Evolutionary conservation across 352 stramenopile genomes (phyloP).

Genomic region (Pythium apleroticum): DNA sequence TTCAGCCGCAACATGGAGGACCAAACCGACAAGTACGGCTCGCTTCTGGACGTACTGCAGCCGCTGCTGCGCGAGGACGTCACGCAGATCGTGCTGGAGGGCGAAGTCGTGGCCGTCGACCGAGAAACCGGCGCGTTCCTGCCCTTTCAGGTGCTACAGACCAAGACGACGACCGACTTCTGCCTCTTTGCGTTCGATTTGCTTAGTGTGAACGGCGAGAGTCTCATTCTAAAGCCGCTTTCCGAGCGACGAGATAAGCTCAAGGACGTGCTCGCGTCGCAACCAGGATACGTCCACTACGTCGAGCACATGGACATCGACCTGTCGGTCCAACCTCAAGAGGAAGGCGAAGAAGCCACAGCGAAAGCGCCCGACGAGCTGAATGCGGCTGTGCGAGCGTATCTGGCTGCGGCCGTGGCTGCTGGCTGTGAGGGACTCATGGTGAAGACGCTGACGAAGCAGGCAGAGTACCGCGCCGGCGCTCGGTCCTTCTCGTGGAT

Average conservation of each 20-base stretch:
- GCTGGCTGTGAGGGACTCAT: constrained; percentile 81
- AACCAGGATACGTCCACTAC: constrained; percentile 55
- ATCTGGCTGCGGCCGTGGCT: constrained; percentile 49
- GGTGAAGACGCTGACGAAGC: constrained; percentile 58
- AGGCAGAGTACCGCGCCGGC: constrained; percentile 64
- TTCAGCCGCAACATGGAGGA: constrained; percentile 88
- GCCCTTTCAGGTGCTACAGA: constrained; percentile 81
- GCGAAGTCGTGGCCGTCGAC: constrained; percentile 75
- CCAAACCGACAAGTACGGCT: constrained; percentile 65
- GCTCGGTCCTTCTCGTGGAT: constrained; percentile 80
- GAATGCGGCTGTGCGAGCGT: constrained; percentile 28
- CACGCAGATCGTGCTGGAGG: constrained; percentile 62
- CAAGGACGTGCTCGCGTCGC: constrained; percentile 33
- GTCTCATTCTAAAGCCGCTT: constrained; percentile 30
- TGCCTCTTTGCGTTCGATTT: constrained; percentile 82
- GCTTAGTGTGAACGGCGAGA: constrained; percentile 48
- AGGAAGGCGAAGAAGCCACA: constrained; percentile 5
- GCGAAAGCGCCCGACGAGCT: background rate
- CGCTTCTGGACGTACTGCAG: constrained; percentile 47
- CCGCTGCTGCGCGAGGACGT: constrained; percentile 29
- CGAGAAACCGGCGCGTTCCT: constrained; percentile 44
- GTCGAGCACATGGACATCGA: constrained; percentile 57
- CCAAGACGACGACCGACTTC: constrained; percentile 67
- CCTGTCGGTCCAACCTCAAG: constrained; percentile 3
- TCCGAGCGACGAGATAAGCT: constrained; percentile 46